Percentiles rank a stretch among this genome's conserved stretches.
These are phyloP conservation scores for Begonia loranthoides DNA, from an alignment of 306 rosid genomes.

Conservation along the genomic window DNA sequence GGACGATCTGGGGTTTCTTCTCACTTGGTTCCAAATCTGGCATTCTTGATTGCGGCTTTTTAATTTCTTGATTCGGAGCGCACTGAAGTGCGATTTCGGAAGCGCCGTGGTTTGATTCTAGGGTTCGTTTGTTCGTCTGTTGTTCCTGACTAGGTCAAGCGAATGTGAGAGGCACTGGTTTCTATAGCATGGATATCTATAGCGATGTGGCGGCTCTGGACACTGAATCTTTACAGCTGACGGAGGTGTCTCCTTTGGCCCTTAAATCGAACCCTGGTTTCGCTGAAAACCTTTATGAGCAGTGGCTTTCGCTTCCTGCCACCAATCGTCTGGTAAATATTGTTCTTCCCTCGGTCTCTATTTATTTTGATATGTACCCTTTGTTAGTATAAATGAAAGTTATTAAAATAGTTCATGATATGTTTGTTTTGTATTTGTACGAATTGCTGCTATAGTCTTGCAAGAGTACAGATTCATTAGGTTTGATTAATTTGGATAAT, in stretches of 20 bases:
- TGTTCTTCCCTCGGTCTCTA: too few relatives aligned
- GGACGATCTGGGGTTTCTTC: slow-evolving; percentile 34
- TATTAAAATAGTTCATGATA: too few relatives aligned
- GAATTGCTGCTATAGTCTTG: too few relatives aligned
- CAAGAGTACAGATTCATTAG: too few relatives aligned
- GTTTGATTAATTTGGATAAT: too few relatives aligned
- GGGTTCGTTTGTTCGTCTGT: slow-evolving; percentile 25
- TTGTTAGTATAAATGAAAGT: not conserved
- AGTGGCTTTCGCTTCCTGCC: slow-evolving; percentile 90
- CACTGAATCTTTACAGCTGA: slow-evolving; percentile 80
- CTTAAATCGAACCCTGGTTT: slow-evolving; percentile 63
- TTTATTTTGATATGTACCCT: not conserved
- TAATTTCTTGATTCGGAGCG: slow-evolving; percentile 9
- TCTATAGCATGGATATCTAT: slow-evolving; percentile 65
- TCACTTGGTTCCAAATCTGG: slow-evolving; percentile 15
- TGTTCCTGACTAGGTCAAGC: slow-evolving; percentile 14
- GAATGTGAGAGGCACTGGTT: slow-evolving; percentile 29
- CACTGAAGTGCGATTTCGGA: slow-evolving; percentile 11
- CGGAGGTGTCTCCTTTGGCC: slow-evolving; percentile 64
- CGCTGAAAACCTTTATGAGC: slow-evolving; percentile 69
- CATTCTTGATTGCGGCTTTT: slow-evolving; percentile 5
- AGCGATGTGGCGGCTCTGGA: slow-evolving; percentile 70
- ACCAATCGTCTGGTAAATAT: slow-evolving; percentile 69
- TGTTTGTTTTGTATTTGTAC: too few relatives aligned
- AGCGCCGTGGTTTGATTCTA: slow-evolving; percentile 14